Evolutionary conservation across 345 rosid species (phyloP), one percentile per base, ranked within the genome.

Genomic region (Sonneratia alba): DNA sequence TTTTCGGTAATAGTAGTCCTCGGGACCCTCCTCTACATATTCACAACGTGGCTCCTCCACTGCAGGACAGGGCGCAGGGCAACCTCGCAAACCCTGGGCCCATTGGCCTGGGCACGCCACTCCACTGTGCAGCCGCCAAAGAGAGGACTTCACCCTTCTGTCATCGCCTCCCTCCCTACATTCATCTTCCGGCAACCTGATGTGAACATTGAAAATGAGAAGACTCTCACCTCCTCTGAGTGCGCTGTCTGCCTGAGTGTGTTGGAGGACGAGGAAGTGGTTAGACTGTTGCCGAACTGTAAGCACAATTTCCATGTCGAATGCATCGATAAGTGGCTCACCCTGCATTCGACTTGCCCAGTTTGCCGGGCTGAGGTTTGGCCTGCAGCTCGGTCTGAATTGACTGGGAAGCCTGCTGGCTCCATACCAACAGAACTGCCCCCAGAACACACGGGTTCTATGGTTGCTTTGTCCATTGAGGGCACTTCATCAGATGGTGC

Each of bases 321-420:
- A 69, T 86, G 87, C 67, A 76, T 86, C 49, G 86, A 84, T 49
- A 72, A 16, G 73, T 86, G 90, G 90, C 77, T 86, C 0, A 69
- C 74, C 19, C 81, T 87, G 24, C 79, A 82, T 11, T 66, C 79
- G 8, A 86, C 83, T 9, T 86, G 90, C 63, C 90, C 87, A 1
- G 32, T 79, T 3, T 86, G 90, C 73, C 85, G 90, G 7, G 37
- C 82, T 1, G 77, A 18, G 71, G 87, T 75, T 0, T 77, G 80
- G 73, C 87, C 85, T 0, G 66, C 0, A 7, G 69, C 51, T 47
- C 51, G 15, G 51, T 10, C 51, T 13, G 51, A 47, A 47, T 10
- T 36, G 36, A 73, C 83, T 18, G 86, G 82, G 75, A 75, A 81
- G 5, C 82, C 81, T 0, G 71, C 65, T 48, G 65, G 61, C 4